Evolutionary conservation across 179 eudicot genomes (phyloP).

Genomic region (Actinidia arguta): DNA sequence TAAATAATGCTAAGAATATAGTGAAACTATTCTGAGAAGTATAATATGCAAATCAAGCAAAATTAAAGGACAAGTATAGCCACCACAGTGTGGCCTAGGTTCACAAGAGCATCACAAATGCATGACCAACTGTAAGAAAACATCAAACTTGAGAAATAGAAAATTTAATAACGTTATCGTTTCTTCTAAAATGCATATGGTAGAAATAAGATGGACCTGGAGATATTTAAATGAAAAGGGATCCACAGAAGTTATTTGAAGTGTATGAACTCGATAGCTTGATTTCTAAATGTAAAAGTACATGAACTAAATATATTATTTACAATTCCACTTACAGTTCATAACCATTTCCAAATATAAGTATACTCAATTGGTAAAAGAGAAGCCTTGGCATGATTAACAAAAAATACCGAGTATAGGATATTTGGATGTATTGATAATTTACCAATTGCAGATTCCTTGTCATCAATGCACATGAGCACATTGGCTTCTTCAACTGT

Average conservation of each 20-base stretch:
- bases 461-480: slow-evolving; percentile 51
- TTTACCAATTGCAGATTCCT: slow-evolving; percentile 73
- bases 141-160: too few relatives aligned
- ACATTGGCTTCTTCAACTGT: slow-evolving; percentile 78
- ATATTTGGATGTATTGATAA: background rate
- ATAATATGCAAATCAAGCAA: too few relatives aligned
- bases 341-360: background rate
- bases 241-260: background rate
- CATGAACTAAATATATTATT: background rate
- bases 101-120: too few relatives aligned
- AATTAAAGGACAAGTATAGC: too few relatives aligned
- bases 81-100: too few relatives aligned
- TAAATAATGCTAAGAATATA: too few relatives aligned
- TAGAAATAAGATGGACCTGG: background rate
- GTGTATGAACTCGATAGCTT: background rate
- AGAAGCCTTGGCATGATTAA: background rate
- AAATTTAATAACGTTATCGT: background rate
- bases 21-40: too few relatives aligned
- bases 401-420: background rate
- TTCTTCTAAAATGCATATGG: background rate
- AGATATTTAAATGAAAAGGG: background rate
- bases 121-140: too few relatives aligned
- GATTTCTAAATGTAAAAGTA: background rate
- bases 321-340: background rate
- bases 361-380: background rate